Conservation (phyloP, 2,329 filamentous ascomycete genomes). For the Thelonectria blattea region DNA sequence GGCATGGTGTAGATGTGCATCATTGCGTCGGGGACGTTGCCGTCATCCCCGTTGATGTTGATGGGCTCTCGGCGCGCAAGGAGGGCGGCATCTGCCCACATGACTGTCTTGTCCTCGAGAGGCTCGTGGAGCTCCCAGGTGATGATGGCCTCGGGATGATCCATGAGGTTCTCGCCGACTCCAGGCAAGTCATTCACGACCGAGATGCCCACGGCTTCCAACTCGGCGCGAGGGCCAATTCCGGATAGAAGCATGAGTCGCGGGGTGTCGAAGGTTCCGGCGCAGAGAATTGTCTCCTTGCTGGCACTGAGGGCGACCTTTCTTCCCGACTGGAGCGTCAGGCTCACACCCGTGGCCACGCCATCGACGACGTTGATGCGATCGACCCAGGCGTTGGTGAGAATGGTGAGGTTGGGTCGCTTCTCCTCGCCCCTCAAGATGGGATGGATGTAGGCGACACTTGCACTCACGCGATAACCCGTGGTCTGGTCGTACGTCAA, state of each 20-base stretch:
- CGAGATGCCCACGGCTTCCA: conserved; percentile 43
- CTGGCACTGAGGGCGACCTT: conserved; percentile 44
- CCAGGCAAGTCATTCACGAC: conserved; percentile 59
- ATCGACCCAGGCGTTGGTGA: conserved; percentile 81
- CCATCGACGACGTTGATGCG: conserved; percentile 71
- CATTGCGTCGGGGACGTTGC: conserved; percentile 82
- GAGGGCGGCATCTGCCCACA: conserved; percentile 80
- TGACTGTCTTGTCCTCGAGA: conserved; percentile 72
- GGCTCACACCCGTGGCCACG: conserved; percentile 65
- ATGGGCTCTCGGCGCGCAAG: conserved; percentile 76
- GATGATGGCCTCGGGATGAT: conserved; percentile 56
- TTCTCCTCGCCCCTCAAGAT: conserved; percentile 14
- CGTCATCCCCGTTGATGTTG: conserved; percentile 70
- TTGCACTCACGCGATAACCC: conserved; percentile 14
- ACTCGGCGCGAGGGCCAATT: conserved; percentile 47
- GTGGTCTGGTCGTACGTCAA: conserved; percentile 8
- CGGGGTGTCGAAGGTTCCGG: conserved; percentile 57
- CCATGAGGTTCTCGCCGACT: conserved; percentile 63
- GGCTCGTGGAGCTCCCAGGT: conserved; percentile 73
- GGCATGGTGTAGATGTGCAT: conserved; percentile 96
- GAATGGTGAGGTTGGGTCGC: conserved; percentile 47
- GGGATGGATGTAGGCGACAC: conserved; percentile 18
- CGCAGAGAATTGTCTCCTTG: conserved; percentile 55
- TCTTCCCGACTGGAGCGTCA: background rate
- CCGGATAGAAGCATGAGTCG: conserved; percentile 57